Evolutionary conservation across 2,329 filamentous ascomycete species (phyloP), one percentile per base, ranked within the genome.

Genomic region (Phyllosticta ampelicida): DNA sequence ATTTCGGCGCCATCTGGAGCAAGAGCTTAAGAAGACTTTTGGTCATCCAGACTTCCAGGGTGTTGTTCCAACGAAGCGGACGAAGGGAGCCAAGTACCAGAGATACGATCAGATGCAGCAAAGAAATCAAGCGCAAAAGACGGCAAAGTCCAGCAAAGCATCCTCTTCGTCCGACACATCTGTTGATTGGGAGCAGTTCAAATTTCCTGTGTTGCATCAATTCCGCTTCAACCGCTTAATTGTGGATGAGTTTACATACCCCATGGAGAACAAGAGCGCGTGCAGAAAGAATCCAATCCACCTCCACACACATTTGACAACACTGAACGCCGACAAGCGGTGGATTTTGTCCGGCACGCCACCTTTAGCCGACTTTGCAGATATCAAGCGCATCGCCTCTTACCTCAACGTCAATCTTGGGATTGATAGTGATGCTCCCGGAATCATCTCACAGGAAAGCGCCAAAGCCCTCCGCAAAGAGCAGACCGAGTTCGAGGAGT

Each of bases 301-400:
- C 21, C 65, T 0, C 1, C 66, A 65, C 0, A 66, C 73, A 0
- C 71, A 74, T 0, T 68, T 83, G 5, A 70, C 75, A 6, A 71
- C 70, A 0, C 64, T 85, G 1, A 65, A 74, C 23, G 76, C 80
- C 10, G 71, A 75, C 49, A 81, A 78, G 48, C 77, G 77, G 56
- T 86, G 84, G 83, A 73, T 84, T 6, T 70, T 87, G 1, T 86
- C 83, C 0, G 84, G 81, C 2, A 87, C 84, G 0, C 84, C 84
- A 1, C 74, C 76, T 0, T 65, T 86, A 2, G 74, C 75, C 5
- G 78, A 81, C 56, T 84, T 84, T 63, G 75, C 77, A 0, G 80
- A 85, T 61, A 73, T 86, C 9, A 81, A 84, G 55, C 75, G 75
- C 16, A 81, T 86, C 59, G 81, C 82, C 0, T 71, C 70, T 1